Percentiles rank a stretch among this genome's conserved stretches.
Conservation (phyloP, 2,329 filamentous ascomycete species). For the Erysiphe pulchra region DNA sequence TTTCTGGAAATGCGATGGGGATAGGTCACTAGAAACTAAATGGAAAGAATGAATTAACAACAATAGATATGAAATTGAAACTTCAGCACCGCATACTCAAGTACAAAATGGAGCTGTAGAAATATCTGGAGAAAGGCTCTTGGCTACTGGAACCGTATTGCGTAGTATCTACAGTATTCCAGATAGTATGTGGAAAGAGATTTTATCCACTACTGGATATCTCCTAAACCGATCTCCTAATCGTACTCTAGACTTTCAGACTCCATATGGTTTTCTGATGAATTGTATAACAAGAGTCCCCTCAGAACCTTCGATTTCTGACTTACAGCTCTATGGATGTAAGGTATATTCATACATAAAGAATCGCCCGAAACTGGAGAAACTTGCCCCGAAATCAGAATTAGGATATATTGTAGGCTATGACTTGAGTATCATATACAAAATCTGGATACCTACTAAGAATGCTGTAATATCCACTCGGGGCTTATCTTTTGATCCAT, state of each 20-base stretch:
- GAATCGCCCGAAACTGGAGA: neutral
- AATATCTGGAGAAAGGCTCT: neutral
- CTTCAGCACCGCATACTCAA: neutral
- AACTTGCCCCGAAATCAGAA: neutral
- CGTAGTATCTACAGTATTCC: neutral
- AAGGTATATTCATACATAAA: neutral
- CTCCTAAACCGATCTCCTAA: neutral
- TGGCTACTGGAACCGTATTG: neutral
- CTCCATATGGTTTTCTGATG: neutral
- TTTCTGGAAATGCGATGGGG: neutral
- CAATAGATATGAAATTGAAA: neutral
- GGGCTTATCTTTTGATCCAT: neutral
- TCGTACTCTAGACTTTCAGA: neutral
- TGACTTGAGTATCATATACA: neutral
- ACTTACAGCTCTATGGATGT: neutral
- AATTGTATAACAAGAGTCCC: neutral
- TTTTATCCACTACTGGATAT: neutral
- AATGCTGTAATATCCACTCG: neutral
- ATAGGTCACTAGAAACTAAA: neutral
- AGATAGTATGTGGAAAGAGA: neutral
- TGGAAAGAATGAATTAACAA: neutral
- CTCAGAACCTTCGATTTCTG: neutral
- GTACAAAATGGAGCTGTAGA: neutral
- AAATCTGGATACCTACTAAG: neutral
- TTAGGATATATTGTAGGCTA: neutral